Base-by-base conservation (phyloP, 169 alveolate species). In the Eimeria brunetti region DNA sequence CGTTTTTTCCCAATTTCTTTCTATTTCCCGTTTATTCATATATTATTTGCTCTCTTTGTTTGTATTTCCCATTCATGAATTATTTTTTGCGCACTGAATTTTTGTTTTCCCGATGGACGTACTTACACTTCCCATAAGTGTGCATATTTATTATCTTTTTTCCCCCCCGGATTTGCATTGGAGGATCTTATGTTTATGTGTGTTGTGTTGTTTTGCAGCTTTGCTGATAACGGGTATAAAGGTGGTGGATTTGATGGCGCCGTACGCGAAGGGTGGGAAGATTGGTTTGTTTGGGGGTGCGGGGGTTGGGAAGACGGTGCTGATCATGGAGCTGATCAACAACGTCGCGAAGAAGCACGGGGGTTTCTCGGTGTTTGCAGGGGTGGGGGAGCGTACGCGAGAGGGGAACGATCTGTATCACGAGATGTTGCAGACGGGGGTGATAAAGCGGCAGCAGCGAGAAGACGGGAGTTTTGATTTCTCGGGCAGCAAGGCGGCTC, bases 261-360 rank as follows among this genome's bases (percentile, higher is more conserved):
- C 99, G 85, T 99, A 98, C 96, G 99, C 99, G 46, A 99, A 98
- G 97, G 99, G 99, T 58, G 99, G 99, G 27, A 99, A 99, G 98
- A 98, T 99, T 85, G 99, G 99, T 85, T 98, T 99, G 41, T 99
- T 99, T 97, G 99, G 99, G 7, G 99, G 99, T 64, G 99, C 99
- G 22, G 99, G 99, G n/a, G 99, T 99, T 83, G 99, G 99, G 18
- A 99, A 99, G 97, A 99, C 99, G 22, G 99, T 99, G 95, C 97
- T 99, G 49, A 99, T 99, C 96, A 98, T 99, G 99, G 99, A 99
- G 95, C 98, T 99, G 91, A 99, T 99, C 92, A 99, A 99, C 97
- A 99, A 99, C 97, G 99, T 99, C 53, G 99, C 99, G 88, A 98
- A 98, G 96, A 98, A 98, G 94, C 99, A 99, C 96, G 99, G 99